Base-by-base conservation (phyloP, 805 yeast genomes). In the Candida adriatica region DNA sequence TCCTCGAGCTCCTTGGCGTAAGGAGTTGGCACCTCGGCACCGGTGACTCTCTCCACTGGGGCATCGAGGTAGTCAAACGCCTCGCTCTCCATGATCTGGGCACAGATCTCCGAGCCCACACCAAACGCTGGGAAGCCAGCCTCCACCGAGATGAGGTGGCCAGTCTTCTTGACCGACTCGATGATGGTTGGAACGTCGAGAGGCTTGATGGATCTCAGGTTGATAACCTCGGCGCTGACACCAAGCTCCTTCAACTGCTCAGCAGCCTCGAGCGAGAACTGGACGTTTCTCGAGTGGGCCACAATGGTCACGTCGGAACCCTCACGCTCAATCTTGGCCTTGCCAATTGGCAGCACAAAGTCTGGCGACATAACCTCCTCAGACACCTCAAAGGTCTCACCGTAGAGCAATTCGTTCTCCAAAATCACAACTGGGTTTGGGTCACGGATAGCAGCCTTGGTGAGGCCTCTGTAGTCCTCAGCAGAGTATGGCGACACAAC, bases 11-110 rank as follows among this genome's bases (percentile, higher is more conserved):
- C 88, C 63, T 78, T 75, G 51, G 96, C 95, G 59, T 92, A 92
- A 45, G 99, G 99, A 49, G 98, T 92, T 63, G 99, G 99, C 19
- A 88, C 96, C 69, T 92, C 99, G 58, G 97, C 94, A 62, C 98
- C 98, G 38, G 98, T 92, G 53, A 88, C 90, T 73, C 99, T 86
- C 69, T 81, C 94, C 47, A 92, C 85, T 51, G 99, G 99, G 40
- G 97, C 94, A 65, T 92, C 99, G 57, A 92, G 75, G 75, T 87
- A 85, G 66, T 92, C 98, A 48, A 92, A 92, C 33, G 95, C 97
- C 65, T 88, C 96, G 37, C 94, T 77, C 69, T 92, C 99, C 96
- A 92, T 87, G 58, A 92, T 71, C 66, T 87, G 95, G 41, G 97
- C 98, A 60, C 88, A 76, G 54, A 92, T 84, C 73, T 92, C 99